A percentile compares a stretch with the other conserved stretches of the same genome.
Conservation (phyloP, 1,284 basidiomycete species). For the Flammula alnicola region DNA sequence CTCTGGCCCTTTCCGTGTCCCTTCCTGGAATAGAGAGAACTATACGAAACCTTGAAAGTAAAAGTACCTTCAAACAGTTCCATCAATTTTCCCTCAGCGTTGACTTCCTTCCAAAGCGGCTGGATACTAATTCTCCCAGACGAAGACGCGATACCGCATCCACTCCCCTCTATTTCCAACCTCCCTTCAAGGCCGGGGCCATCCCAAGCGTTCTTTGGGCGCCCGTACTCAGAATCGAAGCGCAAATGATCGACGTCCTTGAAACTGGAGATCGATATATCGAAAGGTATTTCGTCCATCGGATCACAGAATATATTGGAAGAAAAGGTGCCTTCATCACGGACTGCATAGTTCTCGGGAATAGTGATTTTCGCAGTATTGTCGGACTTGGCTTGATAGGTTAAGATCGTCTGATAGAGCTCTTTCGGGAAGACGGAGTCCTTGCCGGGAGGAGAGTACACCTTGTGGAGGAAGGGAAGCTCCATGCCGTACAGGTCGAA, state of each 20-base stretch:
- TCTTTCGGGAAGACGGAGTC: no score
- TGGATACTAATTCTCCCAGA: constrained; percentile 39
- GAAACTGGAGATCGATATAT: constrained; percentile 31
- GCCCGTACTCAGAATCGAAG: constrained; percentile 4
- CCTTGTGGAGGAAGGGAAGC: no score
- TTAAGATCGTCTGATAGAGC: no score
- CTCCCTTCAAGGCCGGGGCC: constrained; percentile 32
- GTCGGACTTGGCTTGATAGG: no score
- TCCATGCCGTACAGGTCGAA: no score
- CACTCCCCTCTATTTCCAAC: constrained; percentile 24
- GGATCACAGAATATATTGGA: no score
- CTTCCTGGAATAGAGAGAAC: constrained; percentile 37
- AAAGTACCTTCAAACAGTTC: constrained; percentile 44
- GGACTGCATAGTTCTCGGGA: no score
- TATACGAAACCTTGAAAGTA: constrained; percentile 39
- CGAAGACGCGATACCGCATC: constrained; percentile 37
- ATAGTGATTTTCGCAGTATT: no score
- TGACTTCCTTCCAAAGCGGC: constrained; percentile 33
- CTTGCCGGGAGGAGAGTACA: no score
- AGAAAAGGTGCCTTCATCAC: no score
- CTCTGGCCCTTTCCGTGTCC: constrained; percentile 36
- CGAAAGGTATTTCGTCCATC: constrained; percentile 38
- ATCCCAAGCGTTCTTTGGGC: constrained; percentile 9
- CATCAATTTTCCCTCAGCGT: constrained; percentile 17
- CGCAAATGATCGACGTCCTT: constrained; percentile 18